These are phyloP conservation scores for Colletotrichum brevisporum DNA, from an alignment of 2,329 filamentous ascomycete species.

Conservation along the genomic window DNA sequence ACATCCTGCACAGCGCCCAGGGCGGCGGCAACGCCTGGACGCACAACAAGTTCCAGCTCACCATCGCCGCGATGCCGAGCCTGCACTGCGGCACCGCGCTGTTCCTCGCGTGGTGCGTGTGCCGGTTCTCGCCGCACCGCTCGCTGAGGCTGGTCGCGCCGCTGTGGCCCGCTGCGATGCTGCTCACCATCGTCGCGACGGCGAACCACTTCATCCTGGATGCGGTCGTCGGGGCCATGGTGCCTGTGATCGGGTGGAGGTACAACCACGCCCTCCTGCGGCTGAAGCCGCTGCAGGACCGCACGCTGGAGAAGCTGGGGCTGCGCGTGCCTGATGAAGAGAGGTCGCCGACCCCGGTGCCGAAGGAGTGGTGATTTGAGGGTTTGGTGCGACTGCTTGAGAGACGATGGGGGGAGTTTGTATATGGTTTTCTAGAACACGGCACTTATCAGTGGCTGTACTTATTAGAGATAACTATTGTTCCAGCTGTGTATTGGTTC, in stretches of 20 bases:
- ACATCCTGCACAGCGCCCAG: slow-evolving; percentile 56
- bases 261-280: slow-evolving; percentile 46
- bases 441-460: no score
- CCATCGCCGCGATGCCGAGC: slow-evolving; percentile 64
- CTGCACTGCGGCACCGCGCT: slow-evolving; percentile 61
- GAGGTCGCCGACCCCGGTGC: not conserved
- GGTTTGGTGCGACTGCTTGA: no score
- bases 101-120: slow-evolving; percentile 52
- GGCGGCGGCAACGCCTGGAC: slow-evolving; percentile 54
- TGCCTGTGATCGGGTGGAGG: slow-evolving; percentile 53
- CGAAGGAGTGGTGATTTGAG: slow-evolving; percentile 20
- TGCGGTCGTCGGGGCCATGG: slow-evolving; percentile 51
- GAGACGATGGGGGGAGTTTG: no score
- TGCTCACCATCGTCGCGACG: slow-evolving; percentile 56
- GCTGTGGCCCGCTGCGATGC: slow-evolving; percentile 60
- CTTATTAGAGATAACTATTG: no score
- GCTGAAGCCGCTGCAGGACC: slow-evolving; percentile 48
- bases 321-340: slow-evolving; percentile 34
- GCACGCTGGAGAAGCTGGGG: slow-evolving; percentile 42
- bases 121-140: slow-evolving; percentile 57
- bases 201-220: slow-evolving; percentile 57
- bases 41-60: slow-evolving; percentile 61
- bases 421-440: no score
- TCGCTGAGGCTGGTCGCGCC: slow-evolving; percentile 53
- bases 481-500: no score